Conservation (phyloP, 495 filamentous ascomycete genomes). For the Aspergillus cavernicola region DNA sequence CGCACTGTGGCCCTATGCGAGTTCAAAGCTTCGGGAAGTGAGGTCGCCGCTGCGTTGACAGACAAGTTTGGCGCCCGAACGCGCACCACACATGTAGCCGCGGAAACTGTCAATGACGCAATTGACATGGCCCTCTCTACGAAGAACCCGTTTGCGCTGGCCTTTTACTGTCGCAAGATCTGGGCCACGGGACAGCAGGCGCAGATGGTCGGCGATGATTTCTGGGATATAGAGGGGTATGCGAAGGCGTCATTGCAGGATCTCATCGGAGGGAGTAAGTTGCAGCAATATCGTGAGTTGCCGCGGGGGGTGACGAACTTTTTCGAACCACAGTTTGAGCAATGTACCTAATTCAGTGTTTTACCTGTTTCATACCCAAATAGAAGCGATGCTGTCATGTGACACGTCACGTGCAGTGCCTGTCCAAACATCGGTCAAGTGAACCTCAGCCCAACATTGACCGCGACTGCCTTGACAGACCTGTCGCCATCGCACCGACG, state of each 20-base stretch:
- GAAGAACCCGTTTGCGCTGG: constrained; percentile 9
- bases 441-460: too few relatives aligned
- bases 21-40: neutral
- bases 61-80: neutral
- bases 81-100: neutral
- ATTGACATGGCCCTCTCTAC: neutral
- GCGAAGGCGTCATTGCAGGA: neutral
- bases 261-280: neutral
- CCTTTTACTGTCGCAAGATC: constrained; percentile 16
- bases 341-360: too few relatives aligned
- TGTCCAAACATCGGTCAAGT: too few relatives aligned
- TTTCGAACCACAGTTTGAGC: too few relatives aligned
- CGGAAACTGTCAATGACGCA: neutral
- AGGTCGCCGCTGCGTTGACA: neutral
- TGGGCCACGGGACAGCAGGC: constrained; percentile 18
- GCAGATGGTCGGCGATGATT: constrained; percentile 7
- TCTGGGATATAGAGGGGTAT: constrained; percentile 10
- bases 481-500: too few relatives aligned
- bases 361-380: too few relatives aligned
- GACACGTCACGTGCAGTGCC: too few relatives aligned
- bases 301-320: too few relatives aligned
- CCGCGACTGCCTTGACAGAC: too few relatives aligned
- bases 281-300: neutral
- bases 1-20: neutral
- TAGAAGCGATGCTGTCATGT: too few relatives aligned